These are phyloP conservation scores for Phytophthora macrochlamydospora DNA, from an alignment of 352 stramenopile species.

Conservation along the genomic window DNA sequence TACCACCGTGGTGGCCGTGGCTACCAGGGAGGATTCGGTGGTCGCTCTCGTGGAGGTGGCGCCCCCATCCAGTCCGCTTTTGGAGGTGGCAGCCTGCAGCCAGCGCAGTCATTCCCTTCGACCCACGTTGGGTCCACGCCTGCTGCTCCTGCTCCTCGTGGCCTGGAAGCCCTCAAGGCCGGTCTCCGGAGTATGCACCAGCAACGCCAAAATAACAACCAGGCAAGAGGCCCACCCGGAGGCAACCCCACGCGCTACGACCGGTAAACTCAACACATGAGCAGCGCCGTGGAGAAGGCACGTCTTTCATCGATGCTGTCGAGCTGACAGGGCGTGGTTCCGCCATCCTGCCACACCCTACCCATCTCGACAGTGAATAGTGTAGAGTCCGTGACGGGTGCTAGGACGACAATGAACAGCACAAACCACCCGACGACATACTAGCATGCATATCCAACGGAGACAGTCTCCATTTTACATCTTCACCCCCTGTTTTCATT, in stretches of 20 bases:
- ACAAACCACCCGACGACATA: slow-evolving; percentile 18
- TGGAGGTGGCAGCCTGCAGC: slow-evolving; percentile 56
- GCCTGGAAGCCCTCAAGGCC: slow-evolving; percentile 78
- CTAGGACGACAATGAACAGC: slow-evolving; percentile 26
- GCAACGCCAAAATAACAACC: slow-evolving; percentile 48
- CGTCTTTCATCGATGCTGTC: neutral
- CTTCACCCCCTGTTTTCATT: neutral
- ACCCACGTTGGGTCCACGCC: slow-evolving; percentile 37
- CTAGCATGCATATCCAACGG: slow-evolving; percentile 4
- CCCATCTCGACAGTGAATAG: slow-evolving; percentile 20
- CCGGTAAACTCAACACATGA: slow-evolving; percentile 32
- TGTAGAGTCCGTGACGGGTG: slow-evolving; percentile 32
- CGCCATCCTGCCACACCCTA: neutral
- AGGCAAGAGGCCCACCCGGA: slow-evolving; percentile 12
- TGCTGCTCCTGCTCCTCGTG: slow-evolving; percentile 35
- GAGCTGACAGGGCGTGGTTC: neutral
- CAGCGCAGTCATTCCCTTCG: slow-evolving; percentile 54
- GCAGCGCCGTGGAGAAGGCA: too few species aligned
- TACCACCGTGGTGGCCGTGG: slow-evolving; percentile 27
- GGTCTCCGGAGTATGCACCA: slow-evolving; percentile 88
- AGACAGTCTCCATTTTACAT: slow-evolving; percentile 6
- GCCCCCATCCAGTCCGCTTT: slow-evolving; percentile 72
- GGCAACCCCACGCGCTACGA: slow-evolving; percentile 55
- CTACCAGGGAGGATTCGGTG: slow-evolving; percentile 36
- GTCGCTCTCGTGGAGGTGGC: slow-evolving; percentile 36